Conservation (phyloP, 345 rosid species). For the Citrus glauca region DNA sequence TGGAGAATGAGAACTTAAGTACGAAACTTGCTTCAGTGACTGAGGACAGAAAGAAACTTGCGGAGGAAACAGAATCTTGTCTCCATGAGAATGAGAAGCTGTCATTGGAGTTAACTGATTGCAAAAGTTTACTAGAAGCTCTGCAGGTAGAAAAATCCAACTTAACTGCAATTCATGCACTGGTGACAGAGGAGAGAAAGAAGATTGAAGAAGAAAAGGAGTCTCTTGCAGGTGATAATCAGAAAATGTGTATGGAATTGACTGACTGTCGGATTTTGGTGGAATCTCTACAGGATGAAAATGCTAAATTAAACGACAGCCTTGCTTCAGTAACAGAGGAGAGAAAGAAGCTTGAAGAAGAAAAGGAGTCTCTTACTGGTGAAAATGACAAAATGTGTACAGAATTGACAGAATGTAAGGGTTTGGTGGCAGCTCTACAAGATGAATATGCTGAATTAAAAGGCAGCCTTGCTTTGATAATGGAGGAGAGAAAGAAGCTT, state of each 20-base stretch:
- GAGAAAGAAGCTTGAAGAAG: constrained; percentile 54
- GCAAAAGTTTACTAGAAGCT: constrained; percentile 45
- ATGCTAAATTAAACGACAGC: constrained; percentile 39
- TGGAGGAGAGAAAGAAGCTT: constrained; percentile 42
- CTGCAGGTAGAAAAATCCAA: constrained; percentile 48
- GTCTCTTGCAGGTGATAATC: constrained; percentile 37
- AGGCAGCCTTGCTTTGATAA: constrained; percentile 33
- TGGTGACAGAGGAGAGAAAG: constrained; percentile 35
- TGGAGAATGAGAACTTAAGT: constrained; percentile 56
- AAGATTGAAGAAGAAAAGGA: constrained; percentile 54
- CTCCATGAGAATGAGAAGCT: constrained; percentile 51
- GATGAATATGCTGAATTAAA: constrained; percentile 37
- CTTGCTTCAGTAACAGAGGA: constrained; percentile 39
- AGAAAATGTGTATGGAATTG: constrained; percentile 38
- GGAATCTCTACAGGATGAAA: constrained; percentile 48
- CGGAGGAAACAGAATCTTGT: constrained; percentile 36
- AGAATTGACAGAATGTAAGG: constrained; percentile 54
- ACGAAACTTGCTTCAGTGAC: constrained; percentile 35
- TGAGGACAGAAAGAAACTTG: constrained; percentile 46
- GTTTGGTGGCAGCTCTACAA: constrained; percentile 45
- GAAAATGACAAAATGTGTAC: constrained; percentile 50
- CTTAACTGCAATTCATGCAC: constrained; percentile 35
- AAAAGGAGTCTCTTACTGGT: constrained; percentile 34
- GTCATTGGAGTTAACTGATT: constrained; percentile 48
- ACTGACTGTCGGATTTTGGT: constrained; percentile 43